Evolutionary conservation across 2,329 filamentous ascomycete species (phyloP).

Genomic region (Colletotrichum truncatum): DNA sequence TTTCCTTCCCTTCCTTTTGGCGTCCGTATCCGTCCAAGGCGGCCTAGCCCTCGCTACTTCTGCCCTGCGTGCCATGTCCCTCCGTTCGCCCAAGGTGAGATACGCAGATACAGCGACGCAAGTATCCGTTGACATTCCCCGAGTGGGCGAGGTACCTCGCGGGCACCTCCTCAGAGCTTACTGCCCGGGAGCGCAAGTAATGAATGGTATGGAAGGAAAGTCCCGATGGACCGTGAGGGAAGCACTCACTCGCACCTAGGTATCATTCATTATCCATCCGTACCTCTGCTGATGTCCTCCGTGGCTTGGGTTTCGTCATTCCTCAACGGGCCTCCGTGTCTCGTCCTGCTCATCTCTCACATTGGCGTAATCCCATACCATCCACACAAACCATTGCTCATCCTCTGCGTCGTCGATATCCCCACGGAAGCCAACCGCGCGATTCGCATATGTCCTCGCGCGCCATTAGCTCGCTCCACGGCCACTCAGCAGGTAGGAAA

Average conservation of each 20-base stretch:
- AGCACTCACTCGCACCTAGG: no score
- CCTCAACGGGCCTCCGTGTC: background rate
- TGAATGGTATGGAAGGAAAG: no score
- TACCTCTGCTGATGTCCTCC: no score
- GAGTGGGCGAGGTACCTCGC: no score
- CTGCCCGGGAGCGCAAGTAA: no score
- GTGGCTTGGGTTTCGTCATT: background rate
- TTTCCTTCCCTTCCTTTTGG: constrained; percentile 14
- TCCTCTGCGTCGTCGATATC: constrained; percentile 1
- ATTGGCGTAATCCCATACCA: constrained; percentile 4
- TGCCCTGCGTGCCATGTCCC: no score
- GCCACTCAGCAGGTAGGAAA: constrained; percentile 1
- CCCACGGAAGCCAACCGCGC: constrained; percentile 8
- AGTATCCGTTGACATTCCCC: no score
- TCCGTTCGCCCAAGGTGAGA: no score
- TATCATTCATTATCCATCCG: no score
- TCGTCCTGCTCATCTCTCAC: constrained; percentile 12
- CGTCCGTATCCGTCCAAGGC: constrained; percentile 3
- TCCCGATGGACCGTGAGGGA: no score
- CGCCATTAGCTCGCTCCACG: constrained; percentile 1
- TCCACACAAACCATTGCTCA: background rate
- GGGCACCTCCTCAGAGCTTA: no score
- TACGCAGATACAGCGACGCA: no score
- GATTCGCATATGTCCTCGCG: background rate
- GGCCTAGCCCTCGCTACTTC: background rate